These are phyloP conservation scores for Nematocida sp. DNA, from an alignment of 371 early-diverging fungal species.

Conservation along the genomic window DNA sequence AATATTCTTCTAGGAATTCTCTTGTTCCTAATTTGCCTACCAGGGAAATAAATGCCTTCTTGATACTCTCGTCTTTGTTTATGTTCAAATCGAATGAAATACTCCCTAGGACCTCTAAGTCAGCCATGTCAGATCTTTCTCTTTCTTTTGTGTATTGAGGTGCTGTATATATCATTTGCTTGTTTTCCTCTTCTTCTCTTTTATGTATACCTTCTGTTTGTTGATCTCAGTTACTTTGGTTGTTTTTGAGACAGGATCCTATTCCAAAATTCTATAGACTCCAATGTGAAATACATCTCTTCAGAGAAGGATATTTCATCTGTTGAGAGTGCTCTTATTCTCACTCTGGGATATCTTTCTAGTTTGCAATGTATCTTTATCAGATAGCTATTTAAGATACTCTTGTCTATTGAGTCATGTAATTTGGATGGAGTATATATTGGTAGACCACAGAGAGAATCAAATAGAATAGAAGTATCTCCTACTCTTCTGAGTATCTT, in stretches of 20 bases:
- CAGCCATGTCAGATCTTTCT: conserved; percentile 44
- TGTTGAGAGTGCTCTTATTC: too few species aligned
- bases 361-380: conserved; percentile 6
- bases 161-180: conserved; percentile 3
- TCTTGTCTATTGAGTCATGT: conserved; percentile 18
- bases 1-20: conserved; percentile 40
- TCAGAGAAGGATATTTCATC: conserved; percentile 29
- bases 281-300: conserved; percentile 45
- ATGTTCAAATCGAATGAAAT: conserved; percentile 43
- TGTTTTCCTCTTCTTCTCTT: conserved; percentile 17
- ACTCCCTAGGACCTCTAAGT: conserved; percentile 44
- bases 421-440: neutral
- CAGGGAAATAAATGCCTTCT: conserved; percentile 44
- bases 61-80: conserved; percentile 35
- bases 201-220: conserved; percentile 40
- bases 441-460: conserved; percentile 34
- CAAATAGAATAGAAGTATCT: neutral
- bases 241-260: conserved; percentile 49
- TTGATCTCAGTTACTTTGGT: conserved; percentile 57
- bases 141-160: conserved; percentile 25
- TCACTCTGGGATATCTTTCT: conserved; percentile 6
- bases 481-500: conserved; percentile 32
- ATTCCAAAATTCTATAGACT: conserved; percentile 46
- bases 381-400: conserved; percentile 24
- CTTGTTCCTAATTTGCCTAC: conserved; percentile 39